Percentiles rank a stretch among this genome's conserved stretches.
These are phyloP conservation scores for Euclidium syriacum DNA, from an alignment of 345 rosid genomes.

Conservation along the genomic window DNA sequence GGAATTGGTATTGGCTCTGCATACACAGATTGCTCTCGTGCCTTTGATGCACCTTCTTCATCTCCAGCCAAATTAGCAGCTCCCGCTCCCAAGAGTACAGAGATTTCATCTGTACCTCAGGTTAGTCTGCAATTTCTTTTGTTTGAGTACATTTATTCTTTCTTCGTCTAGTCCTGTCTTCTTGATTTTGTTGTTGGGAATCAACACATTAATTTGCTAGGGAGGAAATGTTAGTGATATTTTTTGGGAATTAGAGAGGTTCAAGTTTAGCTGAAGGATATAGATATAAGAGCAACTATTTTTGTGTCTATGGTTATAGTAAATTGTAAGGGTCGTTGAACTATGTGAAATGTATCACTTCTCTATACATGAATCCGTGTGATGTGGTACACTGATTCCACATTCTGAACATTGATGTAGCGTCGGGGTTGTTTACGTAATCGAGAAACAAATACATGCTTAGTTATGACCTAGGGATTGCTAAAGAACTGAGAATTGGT, in stretches of 20 bases:
- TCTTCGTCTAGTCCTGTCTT: not conserved
- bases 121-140: constrained; percentile 21
- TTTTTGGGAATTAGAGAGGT: not conserved
- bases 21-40: constrained; percentile 26
- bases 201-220: not conserved
- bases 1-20: constrained; percentile 35
- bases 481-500: not conserved
- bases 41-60: constrained; percentile 25
- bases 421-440: not conserved
- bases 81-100: constrained; percentile 38
- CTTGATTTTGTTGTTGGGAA: not conserved
- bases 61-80: constrained; percentile 34
- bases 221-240: not conserved
- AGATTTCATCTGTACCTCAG: constrained; percentile 42
- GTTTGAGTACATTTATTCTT: not conserved
- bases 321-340: not conserved
- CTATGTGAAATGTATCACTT: not conserved
- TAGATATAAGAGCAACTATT: not conserved
- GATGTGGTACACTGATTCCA: not conserved
- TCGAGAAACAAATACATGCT: not conserved
- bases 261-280: not conserved
- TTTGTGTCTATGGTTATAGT: not conserved
- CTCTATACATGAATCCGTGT: not conserved
- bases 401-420: not conserved
- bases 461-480: not conserved